These are phyloP conservation scores for Trifolium subterraneum DNA, from an alignment of 306 rosid genomes.

Conservation along the genomic window DNA sequence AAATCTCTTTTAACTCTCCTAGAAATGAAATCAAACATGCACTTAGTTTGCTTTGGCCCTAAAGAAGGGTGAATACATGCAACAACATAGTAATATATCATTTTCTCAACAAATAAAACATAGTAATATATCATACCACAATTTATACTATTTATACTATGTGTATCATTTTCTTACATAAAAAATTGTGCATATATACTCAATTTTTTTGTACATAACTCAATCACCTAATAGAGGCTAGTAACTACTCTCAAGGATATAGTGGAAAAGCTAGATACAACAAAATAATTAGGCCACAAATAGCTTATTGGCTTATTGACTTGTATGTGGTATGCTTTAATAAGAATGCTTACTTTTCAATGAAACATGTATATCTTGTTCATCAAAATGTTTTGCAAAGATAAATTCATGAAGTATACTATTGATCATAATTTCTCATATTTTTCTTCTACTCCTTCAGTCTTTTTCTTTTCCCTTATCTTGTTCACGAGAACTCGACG, in stretches of 20 bases:
- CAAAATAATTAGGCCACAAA: slow-evolving; percentile 14
- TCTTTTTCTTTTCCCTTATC: slow-evolving; percentile 40
- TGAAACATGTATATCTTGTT: too few species aligned
- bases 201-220: slow-evolving; percentile 11
- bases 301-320: neutral
- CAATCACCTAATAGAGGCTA: neutral
- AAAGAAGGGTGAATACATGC: neutral
- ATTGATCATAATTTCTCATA: neutral
- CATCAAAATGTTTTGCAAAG: too few species aligned
- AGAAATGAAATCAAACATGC: too few species aligned
- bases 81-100: too few species aligned
- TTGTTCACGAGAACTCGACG: slow-evolving; percentile 37
- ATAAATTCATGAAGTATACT: neutral
- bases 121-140: neutral
- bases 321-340: slow-evolving; percentile 6
- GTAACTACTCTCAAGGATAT: neutral
- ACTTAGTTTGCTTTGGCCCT: too few species aligned
- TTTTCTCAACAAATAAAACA: too few species aligned
- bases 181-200: slow-evolving; percentile 4
- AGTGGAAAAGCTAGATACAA: neutral
- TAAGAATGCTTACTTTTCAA: neutral
- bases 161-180: slow-evolving; percentile 21
- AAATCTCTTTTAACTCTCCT: too few species aligned
- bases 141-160: too few species aligned
- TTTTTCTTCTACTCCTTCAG: slow-evolving; percentile 41